These are phyloP conservation scores for Aspergillus clavatus DNA, from an alignment of 2,329 filamentous ascomycete genomes.

Conservation along the genomic window DNA sequence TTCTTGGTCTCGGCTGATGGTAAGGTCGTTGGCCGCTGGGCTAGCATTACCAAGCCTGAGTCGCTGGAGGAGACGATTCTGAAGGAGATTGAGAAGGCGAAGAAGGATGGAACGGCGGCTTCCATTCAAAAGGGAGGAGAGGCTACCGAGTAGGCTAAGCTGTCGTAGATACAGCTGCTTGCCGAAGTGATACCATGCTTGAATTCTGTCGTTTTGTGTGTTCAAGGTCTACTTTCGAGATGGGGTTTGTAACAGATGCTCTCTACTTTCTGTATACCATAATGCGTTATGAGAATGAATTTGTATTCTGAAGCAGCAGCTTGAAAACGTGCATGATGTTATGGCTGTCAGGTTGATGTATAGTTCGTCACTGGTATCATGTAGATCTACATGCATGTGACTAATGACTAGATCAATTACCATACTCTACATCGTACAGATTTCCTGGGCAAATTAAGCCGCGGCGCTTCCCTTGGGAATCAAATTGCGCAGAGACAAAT, in stretches of 20 bases:
- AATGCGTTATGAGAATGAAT: too few species aligned
- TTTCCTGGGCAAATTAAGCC: conserved; percentile 7
- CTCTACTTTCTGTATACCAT: too few species aligned
- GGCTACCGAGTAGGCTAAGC: conserved; percentile 19
- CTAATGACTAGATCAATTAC: not conserved
- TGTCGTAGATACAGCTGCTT: conserved; percentile 11
- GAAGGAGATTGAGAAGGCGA: conserved; percentile 62
- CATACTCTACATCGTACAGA: not conserved
- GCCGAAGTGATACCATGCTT: conserved; percentile 8
- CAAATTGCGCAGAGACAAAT: conserved; percentile 80
- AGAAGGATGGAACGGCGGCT: conserved; percentile 34
- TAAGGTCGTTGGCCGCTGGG: conserved; percentile 79
- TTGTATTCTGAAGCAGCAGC: too few species aligned
- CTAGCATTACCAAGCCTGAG: conserved; percentile 82
- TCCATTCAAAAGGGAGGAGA: conserved; percentile 15
- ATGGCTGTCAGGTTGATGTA: too few species aligned
- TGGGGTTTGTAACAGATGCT: too few species aligned
- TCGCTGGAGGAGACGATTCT: conserved; percentile 68
- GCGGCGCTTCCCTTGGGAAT: conserved; percentile 49
- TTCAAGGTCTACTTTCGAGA: too few species aligned
- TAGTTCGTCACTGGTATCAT: too few species aligned
- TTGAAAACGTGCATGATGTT: too few species aligned
- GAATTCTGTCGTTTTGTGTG: conserved; percentile 4
- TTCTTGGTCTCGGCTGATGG: conserved; percentile 86
- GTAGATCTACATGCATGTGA: too few species aligned